A percentile compares a stretch with the other conserved stretches of the same genome.
These are phyloP conservation scores for Ceratocystis ficicola DNA, from an alignment of 2,329 filamentous ascomycete genomes.

Conservation along the genomic window DNA sequence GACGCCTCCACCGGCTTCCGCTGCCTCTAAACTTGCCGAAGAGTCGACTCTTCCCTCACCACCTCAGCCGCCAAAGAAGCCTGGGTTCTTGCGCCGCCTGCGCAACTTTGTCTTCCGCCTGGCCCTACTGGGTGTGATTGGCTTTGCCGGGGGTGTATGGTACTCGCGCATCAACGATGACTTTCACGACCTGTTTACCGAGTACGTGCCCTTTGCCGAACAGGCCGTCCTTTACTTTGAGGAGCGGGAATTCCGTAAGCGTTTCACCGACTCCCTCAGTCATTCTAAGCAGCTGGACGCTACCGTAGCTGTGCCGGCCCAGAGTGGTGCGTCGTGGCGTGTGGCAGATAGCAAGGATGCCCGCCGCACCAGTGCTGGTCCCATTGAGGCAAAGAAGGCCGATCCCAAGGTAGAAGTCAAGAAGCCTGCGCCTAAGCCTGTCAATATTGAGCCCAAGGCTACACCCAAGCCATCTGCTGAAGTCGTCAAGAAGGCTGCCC, in stretches of 20 bases:
- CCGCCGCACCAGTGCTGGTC: slow-evolving; percentile 50
- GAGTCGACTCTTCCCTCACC: slow-evolving; percentile 27
- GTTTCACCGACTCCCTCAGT: slow-evolving; percentile 51
- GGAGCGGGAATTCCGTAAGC: slow-evolving; percentile 81
- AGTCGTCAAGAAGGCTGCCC: slow-evolving; percentile 25
- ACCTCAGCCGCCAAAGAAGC: slow-evolving; percentile 37
- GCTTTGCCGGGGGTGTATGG: slow-evolving; percentile 80
- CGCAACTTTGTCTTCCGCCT: slow-evolving; percentile 67
- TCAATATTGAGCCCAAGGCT: slow-evolving; percentile 26
- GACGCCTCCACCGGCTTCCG: slow-evolving; percentile 29
- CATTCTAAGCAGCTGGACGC: slow-evolving; percentile 45
- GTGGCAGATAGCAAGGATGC: slow-evolving; percentile 50
- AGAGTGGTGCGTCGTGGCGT: slow-evolving; percentile 74
- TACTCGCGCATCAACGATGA: slow-evolving; percentile 90
- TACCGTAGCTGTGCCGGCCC: slow-evolving; percentile 69
- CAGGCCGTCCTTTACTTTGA: slow-evolving; percentile 91
- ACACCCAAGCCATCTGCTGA: slow-evolving; percentile 28
- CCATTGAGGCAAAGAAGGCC: slow-evolving; percentile 28
- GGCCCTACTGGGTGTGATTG: slow-evolving; percentile 60
- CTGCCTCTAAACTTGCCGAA: slow-evolving; percentile 20
- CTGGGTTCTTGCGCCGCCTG: slow-evolving; percentile 59
- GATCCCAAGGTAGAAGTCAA: slow-evolving; percentile 26
- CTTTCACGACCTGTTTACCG: slow-evolving; percentile 98
- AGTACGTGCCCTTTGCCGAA: slow-evolving; percentile 90
- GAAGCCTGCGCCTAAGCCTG: slow-evolving; percentile 27